Evolutionary conservation across 2,329 filamentous ascomycete genomes (phyloP).

Genomic region (Colletotrichum siamense): DNA sequence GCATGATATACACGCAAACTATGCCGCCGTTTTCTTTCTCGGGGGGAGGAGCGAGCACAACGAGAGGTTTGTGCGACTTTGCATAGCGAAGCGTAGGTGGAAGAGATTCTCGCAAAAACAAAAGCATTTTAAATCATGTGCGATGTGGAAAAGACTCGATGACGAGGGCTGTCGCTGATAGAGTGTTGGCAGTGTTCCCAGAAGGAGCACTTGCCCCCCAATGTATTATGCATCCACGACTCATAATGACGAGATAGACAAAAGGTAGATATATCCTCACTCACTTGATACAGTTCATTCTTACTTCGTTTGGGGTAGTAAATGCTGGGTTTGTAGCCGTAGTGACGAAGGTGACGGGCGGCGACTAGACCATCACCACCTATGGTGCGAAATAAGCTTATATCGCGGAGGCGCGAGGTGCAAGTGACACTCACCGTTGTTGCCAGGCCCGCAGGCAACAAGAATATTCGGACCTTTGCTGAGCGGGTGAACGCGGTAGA

Average conservation of each 20-base stretch:
- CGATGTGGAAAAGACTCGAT: neutral
- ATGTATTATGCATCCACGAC: neutral
- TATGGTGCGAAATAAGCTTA: slow-evolving; percentile 35
- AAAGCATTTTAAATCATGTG: neutral
- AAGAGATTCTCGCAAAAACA: neutral
- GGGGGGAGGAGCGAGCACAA: neutral
- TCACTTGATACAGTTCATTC: slow-evolving; percentile 85
- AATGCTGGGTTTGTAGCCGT: slow-evolving; percentile 86
- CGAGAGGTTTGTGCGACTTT: neutral
- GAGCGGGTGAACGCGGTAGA: slow-evolving; percentile 83
- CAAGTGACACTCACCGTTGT: slow-evolving; percentile 58
- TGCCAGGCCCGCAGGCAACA: slow-evolving; percentile 88
- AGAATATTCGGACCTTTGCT: slow-evolving; percentile 75
- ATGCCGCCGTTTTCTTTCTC: slow-evolving; percentile 10
- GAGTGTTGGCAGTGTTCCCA: neutral
- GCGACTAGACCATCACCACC: slow-evolving; percentile 95
- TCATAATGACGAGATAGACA: slow-evolving; percentile 11
- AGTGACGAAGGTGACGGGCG: slow-evolving; percentile 88
- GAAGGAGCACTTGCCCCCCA: neutral
- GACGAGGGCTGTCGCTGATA: slow-evolving; percentile 9
- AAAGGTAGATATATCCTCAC: slow-evolving; percentile 21
- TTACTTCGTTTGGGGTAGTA: slow-evolving; percentile 95
- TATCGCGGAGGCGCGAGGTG: neutral
- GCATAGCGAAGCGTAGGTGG: slow-evolving; percentile 8
- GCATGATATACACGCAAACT: neutral